Base-by-base conservation (phyloP, 2,329 filamentous ascomycete species). In the Elsinoe perseae region DNA sequence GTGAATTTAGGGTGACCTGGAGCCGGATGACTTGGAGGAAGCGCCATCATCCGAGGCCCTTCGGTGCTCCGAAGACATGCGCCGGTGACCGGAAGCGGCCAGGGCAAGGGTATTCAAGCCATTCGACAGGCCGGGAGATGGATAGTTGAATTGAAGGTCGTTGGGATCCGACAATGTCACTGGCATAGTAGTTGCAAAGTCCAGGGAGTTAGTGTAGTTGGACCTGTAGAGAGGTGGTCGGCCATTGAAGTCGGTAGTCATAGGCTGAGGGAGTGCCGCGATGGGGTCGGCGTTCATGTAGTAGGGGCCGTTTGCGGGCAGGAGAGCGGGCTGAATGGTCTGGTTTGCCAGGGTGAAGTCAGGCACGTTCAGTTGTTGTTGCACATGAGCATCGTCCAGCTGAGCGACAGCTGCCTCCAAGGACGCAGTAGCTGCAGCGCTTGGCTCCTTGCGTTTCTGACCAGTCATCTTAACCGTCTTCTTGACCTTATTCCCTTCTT, bases 401-500 rank as follows among this genome's bases (percentile, higher is more conserved):
- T 69, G 66, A 53, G 68, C 66, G 61, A 68, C 65, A 36, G 69
- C 62, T 5, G 67, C 67, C 59, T 69, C 67, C 42, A 69, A 57
- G 8, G 64, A 60, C 12, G 64, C 61, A 58, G 68, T 67, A 34
- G 63, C 42, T 58, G 67, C 67, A 32, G 62, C 38, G 7, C 54
- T 42, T 10, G 62, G 55, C 50, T 48, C 55, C 40, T 58, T 52
- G 50, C 54, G 40, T 61, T 69, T 70, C 59, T 66, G 68, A 5
- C 63, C 40, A 4, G 60, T 46, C n/a, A 60, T 59, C 62, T 73
- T 74, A 36, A 68, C 67, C n/a, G 64, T 57, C 64, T 75, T 76
- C 63, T 74, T 74, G 54, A 70, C 67, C 59, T 73, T 73, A 60
- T 71, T 68, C 54, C 74, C 72, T 53, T 75, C 73, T 50, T 66